Evolutionary conservation across 2,329 filamentous ascomycete genomes (phyloP).

Genomic region (Diaporthe ilicicola): DNA sequence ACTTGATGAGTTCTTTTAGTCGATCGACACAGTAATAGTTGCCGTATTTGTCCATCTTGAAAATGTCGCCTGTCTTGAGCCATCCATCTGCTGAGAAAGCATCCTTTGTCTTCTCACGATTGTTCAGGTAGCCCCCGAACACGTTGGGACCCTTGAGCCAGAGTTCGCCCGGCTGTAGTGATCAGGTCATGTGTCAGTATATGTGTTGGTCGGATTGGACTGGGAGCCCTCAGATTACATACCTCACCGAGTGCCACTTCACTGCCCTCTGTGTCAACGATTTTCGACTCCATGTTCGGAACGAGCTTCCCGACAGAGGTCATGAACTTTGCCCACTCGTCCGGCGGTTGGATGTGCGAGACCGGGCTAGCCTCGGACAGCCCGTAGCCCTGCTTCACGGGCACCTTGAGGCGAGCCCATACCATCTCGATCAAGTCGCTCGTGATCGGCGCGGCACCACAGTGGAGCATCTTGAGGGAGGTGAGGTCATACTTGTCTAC

Average conservation of each 20-base stretch:
- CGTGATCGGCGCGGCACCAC: constrained; percentile 85
- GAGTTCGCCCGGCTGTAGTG: constrained; percentile 70
- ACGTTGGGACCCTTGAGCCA: constrained; percentile 84
- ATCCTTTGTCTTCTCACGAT: constrained; percentile 73
- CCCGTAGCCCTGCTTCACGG: constrained; percentile 93
- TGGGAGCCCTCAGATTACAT: neutral
- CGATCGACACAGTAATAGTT: constrained; percentile 93
- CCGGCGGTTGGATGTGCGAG: constrained; percentile 77
- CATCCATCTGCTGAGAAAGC: constrained; percentile 80
- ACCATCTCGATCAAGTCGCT: constrained; percentile 80
- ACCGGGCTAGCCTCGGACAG: constrained; percentile 87
- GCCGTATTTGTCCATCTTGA: constrained; percentile 77
- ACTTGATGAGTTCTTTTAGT: constrained; percentile 73
- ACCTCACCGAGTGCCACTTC: constrained; percentile 64
- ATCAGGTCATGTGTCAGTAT: neutral
- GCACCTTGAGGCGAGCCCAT: constrained; percentile 76
- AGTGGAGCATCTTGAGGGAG: constrained; percentile 83
- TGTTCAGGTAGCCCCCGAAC: constrained; percentile 81
- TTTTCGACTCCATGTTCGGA: constrained; percentile 82
- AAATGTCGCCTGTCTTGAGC: constrained; percentile 91
- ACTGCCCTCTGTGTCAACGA: constrained; percentile 71
- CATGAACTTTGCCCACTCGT: constrained; percentile 78
- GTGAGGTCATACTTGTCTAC: constrained; percentile 84
- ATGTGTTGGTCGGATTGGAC: neutral
- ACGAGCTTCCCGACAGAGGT: constrained; percentile 82